Evolutionary conservation across 164 flowering plant genomes (phyloP), one percentile per base, ranked within the genome.

Genomic region (Platanus orientalis): DNA sequence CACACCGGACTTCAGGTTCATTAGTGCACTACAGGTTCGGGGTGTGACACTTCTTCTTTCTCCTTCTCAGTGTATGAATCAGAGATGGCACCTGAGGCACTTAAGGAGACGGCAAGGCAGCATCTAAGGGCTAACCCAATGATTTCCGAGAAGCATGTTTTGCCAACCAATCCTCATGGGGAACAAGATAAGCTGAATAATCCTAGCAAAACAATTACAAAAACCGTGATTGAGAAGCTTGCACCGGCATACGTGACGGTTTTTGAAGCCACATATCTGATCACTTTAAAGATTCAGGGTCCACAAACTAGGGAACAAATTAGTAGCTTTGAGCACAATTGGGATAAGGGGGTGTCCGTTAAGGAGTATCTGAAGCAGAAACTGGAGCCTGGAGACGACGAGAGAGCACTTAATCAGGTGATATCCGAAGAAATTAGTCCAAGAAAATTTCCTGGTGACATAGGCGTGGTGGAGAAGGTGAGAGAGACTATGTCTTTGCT

Each of bases 31-130:
- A n/a, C n/a, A n/a, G n/a, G n/a, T n/a, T n/a, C n/a, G n/a, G n/a
- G n/a, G n/a, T n/a, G n/a, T n/a, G n/a, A n/a, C n/a, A n/a, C n/a
- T n/a, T n/a, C n/a, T n/a, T n/a, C n/a, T n/a, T n/a, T n/a, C n/a
- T n/a, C n/a, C n/a, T n/a, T n/a, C n/a, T n/a, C 74, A 88, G 97
- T 83, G 92, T 86, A 88, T 72, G 95, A 88, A 75, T 84, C 89
- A 11, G 85, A 84, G 69, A 45, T 74, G 67, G 90, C 89, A 42
- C 87, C 88, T 0, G 76, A 79, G 10, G 76, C 36, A 5, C 69
- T 30, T 32, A 82, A 81, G 67, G 81, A 82, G 61, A 36, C 62
- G 0, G 78, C 81, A 23, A 75, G 70, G 57, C 79, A 75, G 69
- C 83, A 83, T 58, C 84, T 80, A 2, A 63, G 80, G 69, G 79